phyloP scores from a whole-genome alignment of 139 green algal genomes.

The Spirogloea muscicola region DNA sequence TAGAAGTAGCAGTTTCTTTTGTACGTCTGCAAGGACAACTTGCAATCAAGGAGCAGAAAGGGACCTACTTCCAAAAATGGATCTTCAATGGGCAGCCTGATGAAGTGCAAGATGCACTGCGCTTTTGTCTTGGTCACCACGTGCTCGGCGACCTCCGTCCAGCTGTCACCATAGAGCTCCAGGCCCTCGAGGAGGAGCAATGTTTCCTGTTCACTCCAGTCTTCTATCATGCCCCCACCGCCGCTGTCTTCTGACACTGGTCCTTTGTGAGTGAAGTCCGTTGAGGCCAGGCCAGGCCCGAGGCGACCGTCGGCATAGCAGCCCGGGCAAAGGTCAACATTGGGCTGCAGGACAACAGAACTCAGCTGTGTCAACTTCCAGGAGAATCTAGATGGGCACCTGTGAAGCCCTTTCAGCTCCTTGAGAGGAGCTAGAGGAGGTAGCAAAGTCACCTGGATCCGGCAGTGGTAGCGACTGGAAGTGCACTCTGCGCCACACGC shows the following conservation, averaged over 20 bases:
- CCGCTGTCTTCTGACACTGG: not conserved
- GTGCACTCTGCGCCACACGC: slow-evolving; percentile 77
- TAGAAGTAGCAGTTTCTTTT: no score
- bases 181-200: slow-evolving; percentile 74
- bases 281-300: slow-evolving; percentile 60
- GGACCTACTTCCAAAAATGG: slow-evolving; percentile 68
- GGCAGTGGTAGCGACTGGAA: slow-evolving; percentile 78
- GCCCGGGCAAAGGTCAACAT: slow-evolving; percentile 50
- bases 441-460: slow-evolving; percentile 37
- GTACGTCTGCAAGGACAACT: no score
- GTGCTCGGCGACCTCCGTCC: slow-evolving; percentile 76
- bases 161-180: slow-evolving; percentile 79
- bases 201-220: slow-evolving; percentile 70
- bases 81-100: slow-evolving; percentile 88
- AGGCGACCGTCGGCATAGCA: slow-evolving; percentile 76
- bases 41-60: no score
- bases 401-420: no score
- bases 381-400: no score
- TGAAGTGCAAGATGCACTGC: slow-evolving; percentile 84
- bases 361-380: no score
- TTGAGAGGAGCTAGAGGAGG: no score
- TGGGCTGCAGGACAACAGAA: no score
- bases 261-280: slow-evolving; percentile 75
- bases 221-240: not conserved
- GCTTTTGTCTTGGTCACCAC: slow-evolving; percentile 73